phyloP scores from a whole-genome alignment of 2,329 filamentous ascomycete genomes.

The Aaosphaeria arxii region DNA sequence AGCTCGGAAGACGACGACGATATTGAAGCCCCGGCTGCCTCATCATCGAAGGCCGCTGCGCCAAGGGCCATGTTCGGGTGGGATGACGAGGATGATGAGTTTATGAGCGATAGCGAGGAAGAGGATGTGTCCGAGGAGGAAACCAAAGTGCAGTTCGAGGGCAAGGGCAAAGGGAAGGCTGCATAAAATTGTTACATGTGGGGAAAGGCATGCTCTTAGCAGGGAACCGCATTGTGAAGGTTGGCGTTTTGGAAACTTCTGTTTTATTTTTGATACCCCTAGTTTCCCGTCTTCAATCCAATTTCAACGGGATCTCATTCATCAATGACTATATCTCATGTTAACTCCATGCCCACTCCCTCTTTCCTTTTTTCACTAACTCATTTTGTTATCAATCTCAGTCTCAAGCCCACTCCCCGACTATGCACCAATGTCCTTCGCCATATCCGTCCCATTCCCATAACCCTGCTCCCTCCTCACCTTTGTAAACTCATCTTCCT shows the following conservation, averaged over 20 bases:
- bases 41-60: constrained; percentile 28
- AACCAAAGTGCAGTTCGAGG: constrained; percentile 27
- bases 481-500: constrained; percentile 36
- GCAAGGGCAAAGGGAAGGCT: constrained; percentile 45
- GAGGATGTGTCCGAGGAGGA: constrained; percentile 40
- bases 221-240: too few species aligned
- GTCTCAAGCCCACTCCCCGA: constrained; percentile 51
- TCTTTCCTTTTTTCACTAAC: constrained; percentile 39
- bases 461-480: constrained; percentile 53
- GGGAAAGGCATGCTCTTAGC: background rate
- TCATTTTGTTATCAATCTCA: constrained; percentile 50
- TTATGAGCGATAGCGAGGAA: constrained; percentile 47
- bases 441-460: constrained; percentile 48
- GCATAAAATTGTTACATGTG: constrained; percentile 2
- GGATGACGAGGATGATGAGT: constrained; percentile 65
- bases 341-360: background rate
- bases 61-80: constrained; percentile 67
- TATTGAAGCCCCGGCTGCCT: constrained; percentile 16
- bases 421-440: constrained; percentile 48
- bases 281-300: too few species aligned
- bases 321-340: background rate
- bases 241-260: background rate
- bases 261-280: too few species aligned
- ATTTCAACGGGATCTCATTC: too few species aligned
- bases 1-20: constrained; percentile 34